A percentile compares a stretch with the other conserved stretches of the same genome.
These are phyloP conservation scores for Durotheca rogersii DNA, from an alignment of 495 filamentous ascomycete species.

Conservation along the genomic window DNA sequence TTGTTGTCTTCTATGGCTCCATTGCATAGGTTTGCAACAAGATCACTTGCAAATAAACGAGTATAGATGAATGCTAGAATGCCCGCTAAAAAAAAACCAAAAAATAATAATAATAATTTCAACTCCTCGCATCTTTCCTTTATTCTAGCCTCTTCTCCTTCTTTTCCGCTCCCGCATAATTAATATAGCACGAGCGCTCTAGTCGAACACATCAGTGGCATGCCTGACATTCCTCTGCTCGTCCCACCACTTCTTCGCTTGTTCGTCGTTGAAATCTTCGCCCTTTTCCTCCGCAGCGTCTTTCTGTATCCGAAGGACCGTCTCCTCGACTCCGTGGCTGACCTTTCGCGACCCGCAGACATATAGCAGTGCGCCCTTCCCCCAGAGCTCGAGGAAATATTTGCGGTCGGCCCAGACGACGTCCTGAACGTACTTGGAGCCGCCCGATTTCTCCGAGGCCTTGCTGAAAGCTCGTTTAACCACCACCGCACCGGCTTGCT, in stretches of 20 bases:
- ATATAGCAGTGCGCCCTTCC: constrained; percentile 62
- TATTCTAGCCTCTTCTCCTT: no score
- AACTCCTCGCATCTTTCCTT: no score
- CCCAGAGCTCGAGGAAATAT: constrained; percentile 56
- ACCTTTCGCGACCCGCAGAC: constrained; percentile 66
- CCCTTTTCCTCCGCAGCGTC: constrained; percentile 43
- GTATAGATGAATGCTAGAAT: no score
- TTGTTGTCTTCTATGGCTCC: no score
- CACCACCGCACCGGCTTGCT: constrained; percentile 56
- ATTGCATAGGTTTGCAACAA: no score
- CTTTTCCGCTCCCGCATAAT: no score
- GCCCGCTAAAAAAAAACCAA: no score
- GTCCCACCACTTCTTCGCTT: constrained; percentile 57
- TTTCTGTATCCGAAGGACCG: constrained; percentile 46
- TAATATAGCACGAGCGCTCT: no score
- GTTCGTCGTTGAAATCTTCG: constrained; percentile 40
- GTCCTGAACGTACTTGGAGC: constrained; percentile 63
- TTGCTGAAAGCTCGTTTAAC: constrained; percentile 59
- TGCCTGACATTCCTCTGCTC: constrained; percentile 60
- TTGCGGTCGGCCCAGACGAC: constrained; percentile 53
- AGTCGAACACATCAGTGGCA: constrained; percentile 69
- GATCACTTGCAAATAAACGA: no score
- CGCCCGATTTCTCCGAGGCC: constrained; percentile 26
- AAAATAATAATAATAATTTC: no score
- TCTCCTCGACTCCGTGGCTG: constrained; percentile 58